These are phyloP conservation scores for Hypoxylon lienhwacheense DNA, from an alignment of 495 filamentous ascomycete genomes.

Conservation along the genomic window DNA sequence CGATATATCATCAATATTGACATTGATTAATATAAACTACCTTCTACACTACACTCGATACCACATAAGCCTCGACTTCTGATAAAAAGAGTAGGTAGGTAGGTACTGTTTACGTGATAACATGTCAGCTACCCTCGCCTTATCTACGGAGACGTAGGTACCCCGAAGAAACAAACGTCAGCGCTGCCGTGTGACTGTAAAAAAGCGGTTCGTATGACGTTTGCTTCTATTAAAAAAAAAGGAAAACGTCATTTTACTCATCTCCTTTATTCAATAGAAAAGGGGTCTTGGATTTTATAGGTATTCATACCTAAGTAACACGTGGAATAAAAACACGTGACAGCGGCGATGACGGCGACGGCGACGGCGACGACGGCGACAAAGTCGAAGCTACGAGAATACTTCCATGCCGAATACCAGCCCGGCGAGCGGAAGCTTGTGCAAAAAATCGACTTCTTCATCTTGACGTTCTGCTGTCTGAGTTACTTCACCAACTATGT, in stretches of 20 bases:
- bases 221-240: too few species aligned
- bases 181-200: conserved; percentile 1
- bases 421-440: conserved; percentile 53
- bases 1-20: too few species aligned
- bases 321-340: too few species aligned
- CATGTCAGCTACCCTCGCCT: too few species aligned
- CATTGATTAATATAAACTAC: too few species aligned
- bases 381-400: conserved; percentile 32
- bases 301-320: too few species aligned
- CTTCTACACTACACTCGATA: too few species aligned
- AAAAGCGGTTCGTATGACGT: too few species aligned
- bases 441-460: conserved; percentile 66
- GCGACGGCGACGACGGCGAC: conserved; percentile 21
- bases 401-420: conserved; percentile 40
- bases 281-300: conserved; percentile 16
- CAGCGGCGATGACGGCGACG: conserved; percentile 21
- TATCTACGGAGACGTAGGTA: too few species aligned
- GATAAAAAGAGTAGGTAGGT: too few species aligned
- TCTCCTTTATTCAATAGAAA: background rate
- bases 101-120: too few species aligned
- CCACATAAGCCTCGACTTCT: too few species aligned
- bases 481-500: conserved; percentile 57
- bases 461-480: conserved; percentile 65
- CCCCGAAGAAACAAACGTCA: background rate
- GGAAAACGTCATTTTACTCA: background rate